phyloP scores from a whole-genome alignment of 306 rosid species.

The Argentina anserina region DNA sequence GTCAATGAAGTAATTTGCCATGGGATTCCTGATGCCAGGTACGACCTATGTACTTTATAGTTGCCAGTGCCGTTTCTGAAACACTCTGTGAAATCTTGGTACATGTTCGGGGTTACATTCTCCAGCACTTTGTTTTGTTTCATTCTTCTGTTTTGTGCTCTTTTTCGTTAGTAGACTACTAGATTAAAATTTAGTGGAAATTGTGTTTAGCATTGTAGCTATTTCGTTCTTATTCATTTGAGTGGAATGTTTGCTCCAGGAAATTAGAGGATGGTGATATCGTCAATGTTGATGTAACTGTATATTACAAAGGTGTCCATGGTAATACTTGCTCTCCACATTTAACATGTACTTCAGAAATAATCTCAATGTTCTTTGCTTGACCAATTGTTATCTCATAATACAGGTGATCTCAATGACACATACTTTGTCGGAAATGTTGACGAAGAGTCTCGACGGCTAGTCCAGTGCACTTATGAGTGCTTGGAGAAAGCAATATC shows the following conservation, averaged over 20 bases:
- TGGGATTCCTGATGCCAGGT: conserved; percentile 99
- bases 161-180: neutral
- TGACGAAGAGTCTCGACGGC: conserved; percentile 70
- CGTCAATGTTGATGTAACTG: conserved; percentile 82
- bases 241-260: conserved; percentile 43
- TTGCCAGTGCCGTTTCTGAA: neutral
- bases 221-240: neutral
- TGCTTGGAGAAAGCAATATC: conserved; percentile 93
- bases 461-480: conserved; percentile 84
- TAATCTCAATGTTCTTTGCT: neutral
- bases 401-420: conserved; percentile 89
- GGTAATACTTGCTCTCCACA: conserved; percentile 38
- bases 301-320: conserved; percentile 87
- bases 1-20: conserved; percentile 98
- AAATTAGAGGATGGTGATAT: conserved; percentile 95
- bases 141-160: no score
- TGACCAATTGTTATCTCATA: conserved; percentile 19
- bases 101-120: neutral
- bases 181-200: neutral
- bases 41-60: neutral
- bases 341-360: neutral
- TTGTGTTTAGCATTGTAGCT: neutral
- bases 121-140: neutral
- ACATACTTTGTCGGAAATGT: conserved; percentile 96
- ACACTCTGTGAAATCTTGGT: neutral